Evolutionary conservation across 495 filamentous ascomycete species (phyloP).

Genomic region (Xylaria flabelliformis): DNA sequence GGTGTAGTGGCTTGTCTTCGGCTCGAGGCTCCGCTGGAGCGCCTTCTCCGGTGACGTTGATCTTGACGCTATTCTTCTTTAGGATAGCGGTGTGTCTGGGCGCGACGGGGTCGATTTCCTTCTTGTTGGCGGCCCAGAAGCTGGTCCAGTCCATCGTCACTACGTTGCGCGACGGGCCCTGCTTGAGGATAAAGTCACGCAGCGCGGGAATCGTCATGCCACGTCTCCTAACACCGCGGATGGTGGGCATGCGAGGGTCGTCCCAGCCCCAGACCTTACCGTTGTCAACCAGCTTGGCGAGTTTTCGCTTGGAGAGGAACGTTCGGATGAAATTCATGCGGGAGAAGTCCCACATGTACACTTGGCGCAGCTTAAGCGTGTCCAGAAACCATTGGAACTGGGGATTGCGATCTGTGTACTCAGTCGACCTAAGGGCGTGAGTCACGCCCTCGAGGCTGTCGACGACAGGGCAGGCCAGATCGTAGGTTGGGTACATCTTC

Average conservation of each 20-base stretch:
- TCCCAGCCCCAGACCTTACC: conserved; percentile 93
- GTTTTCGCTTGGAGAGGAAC: conserved; percentile 90
- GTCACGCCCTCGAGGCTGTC: conserved; percentile 92
- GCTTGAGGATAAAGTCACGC: conserved; percentile 90
- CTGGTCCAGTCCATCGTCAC: conserved; percentile 88
- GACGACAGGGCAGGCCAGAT: conserved; percentile 91
- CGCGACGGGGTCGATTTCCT: conserved; percentile 88
- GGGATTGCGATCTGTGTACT: conserved; percentile 96
- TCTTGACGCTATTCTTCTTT: conserved; percentile 69
- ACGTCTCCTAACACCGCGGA: conserved; percentile 85
- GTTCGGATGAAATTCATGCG: conserved; percentile 95
- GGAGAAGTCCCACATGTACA: conserved; percentile 97
- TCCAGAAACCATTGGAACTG: conserved; percentile 98
- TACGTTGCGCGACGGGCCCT: conserved; percentile 88
- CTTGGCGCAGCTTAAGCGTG: conserved; percentile 80
- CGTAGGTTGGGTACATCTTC: conserved; percentile 97
- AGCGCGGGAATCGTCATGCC: conserved; percentile 91
- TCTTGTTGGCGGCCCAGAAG: conserved; percentile 96
- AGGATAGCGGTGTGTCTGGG: conserved; percentile 83
- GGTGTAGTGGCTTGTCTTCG: conserved; percentile 82
- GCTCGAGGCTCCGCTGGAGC: conserved; percentile 68
- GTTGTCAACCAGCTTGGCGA: conserved; percentile 88
- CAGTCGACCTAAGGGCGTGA: conserved; percentile 92
- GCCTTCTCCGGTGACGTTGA: conserved; percentile 66
- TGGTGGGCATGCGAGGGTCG: conserved; percentile 92